Percentiles rank a stretch among this genome's conserved stretches.
Conservation (phyloP, 352 stramenopile genomes). For the Phytophthora sp. region DNA sequence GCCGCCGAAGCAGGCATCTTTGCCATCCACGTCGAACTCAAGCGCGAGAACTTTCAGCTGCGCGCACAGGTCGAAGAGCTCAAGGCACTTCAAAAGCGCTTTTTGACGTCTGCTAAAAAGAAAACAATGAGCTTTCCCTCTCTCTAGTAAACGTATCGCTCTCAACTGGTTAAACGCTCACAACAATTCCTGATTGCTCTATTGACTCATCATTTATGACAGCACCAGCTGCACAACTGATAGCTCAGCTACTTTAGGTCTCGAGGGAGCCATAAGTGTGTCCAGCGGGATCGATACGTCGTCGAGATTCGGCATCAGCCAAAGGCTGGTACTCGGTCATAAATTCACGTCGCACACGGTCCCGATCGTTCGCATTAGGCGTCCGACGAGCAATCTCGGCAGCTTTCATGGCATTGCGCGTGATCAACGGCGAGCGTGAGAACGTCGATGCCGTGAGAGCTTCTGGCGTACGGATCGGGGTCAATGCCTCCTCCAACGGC, state of each 20-base stretch:
- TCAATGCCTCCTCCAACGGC: conserved; percentile 66
- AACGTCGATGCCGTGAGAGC: conserved; percentile 56
- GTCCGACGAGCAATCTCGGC: conserved; percentile 81
- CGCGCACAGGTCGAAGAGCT: conserved; percentile 73
- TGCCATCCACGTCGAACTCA: conserved; percentile 75
- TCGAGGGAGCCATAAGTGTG: conserved; percentile 86
- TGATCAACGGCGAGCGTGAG: conserved; percentile 79
- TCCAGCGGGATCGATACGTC: conserved; percentile 76
- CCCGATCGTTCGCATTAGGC: conserved; percentile 78
- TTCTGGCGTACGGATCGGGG: conserved; percentile 70
- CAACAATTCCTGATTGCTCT: conserved; percentile 22
- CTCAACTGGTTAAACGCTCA: conserved; percentile 17
- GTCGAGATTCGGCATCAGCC: conserved; percentile 54
- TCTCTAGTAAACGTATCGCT: conserved; percentile 33
- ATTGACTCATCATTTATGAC: conserved; percentile 13
- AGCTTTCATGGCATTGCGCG: conserved; percentile 83
- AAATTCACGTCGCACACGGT: conserved; percentile 84
- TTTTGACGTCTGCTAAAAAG: conserved; percentile 76
- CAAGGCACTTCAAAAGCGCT: conserved; percentile 69
- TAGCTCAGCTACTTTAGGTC: conserved; percentile 39
- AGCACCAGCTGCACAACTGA: conserved; percentile 4
- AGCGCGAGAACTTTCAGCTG: conserved; percentile 75
- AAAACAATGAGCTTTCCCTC: conserved; percentile 73
- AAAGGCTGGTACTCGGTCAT: conserved; percentile 89
- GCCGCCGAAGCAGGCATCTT: conserved; percentile 43